Conservation (phyloP, 305 asterid species). For the Solanum hybrid region DNA sequence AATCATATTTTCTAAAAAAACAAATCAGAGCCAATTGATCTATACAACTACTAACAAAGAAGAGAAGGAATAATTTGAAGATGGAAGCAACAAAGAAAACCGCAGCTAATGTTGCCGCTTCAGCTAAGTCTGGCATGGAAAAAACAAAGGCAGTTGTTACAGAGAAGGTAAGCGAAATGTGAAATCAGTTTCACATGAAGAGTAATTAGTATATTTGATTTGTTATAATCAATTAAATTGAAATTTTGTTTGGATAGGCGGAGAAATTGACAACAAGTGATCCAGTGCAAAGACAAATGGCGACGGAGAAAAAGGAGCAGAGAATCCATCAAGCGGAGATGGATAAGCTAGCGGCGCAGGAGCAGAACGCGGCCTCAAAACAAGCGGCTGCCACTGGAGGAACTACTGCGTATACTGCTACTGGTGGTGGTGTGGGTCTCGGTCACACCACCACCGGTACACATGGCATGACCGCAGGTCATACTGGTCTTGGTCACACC, state of each 20-base stretch:
- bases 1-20: not conserved
- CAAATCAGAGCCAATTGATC: not conserved
- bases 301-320: slow-evolving; percentile 9
- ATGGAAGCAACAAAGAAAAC: slow-evolving; percentile 23
- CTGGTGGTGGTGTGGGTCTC: not conserved
- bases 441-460: not conserved
- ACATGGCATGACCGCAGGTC: not conserved
- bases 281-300: slow-evolving; percentile 14
- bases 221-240: not conserved
- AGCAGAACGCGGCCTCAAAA: slow-evolving; percentile 9
- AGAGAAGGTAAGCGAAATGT: slow-evolving; percentile 12
- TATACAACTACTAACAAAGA: not conserved
- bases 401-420: not conserved
- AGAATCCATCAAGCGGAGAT: slow-evolving; percentile 9
- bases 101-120: slow-evolving; percentile 25
- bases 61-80: not conserved
- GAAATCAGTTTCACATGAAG: too few species aligned
- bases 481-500: not conserved
- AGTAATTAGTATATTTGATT: too few species aligned
- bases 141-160: slow-evolving; percentile 21
- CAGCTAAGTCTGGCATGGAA: slow-evolving; percentile 33
- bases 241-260: not conserved
- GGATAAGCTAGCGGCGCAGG: not conserved
- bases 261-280: slow-evolving; percentile 13
- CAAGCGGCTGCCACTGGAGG: slow-evolving; percentile 1